These are phyloP conservation scores for Tetrapisispora nanseiensis DNA, from an alignment of 805 yeast species.

Conservation along the genomic window DNA sequence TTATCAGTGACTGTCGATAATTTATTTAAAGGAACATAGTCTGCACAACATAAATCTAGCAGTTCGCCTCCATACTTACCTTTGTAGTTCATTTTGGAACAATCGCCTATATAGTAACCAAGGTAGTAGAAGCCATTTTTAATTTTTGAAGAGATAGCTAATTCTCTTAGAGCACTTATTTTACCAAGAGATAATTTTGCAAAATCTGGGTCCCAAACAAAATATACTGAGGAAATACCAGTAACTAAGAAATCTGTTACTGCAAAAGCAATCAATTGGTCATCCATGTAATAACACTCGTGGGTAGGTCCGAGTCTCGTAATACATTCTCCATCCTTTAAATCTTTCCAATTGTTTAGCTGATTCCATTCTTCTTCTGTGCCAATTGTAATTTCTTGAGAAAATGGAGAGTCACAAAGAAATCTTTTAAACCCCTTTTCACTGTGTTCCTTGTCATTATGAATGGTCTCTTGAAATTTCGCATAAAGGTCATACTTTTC, in stretches of 20 bases:
- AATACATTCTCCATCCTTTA: slow-evolving; percentile 12
- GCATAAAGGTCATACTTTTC: slow-evolving; percentile 57
- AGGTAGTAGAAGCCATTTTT: slow-evolving; percentile 52
- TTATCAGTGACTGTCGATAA: slow-evolving; percentile 12
- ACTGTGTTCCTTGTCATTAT: slow-evolving; percentile 48
- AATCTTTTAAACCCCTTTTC: slow-evolving; percentile 48
- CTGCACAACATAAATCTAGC: slow-evolving; percentile 43
- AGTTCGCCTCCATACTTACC: slow-evolving; percentile 68
- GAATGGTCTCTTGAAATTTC: slow-evolving; percentile 64
- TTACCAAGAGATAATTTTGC: slow-evolving; percentile 66
- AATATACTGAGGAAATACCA: slow-evolving; percentile 74
- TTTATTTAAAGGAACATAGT: slow-evolving; percentile 29
- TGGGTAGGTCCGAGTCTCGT: slow-evolving; percentile 53
- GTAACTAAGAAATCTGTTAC: slow-evolving; percentile 69
- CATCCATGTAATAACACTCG: slow-evolving; percentile 64
- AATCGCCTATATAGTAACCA: slow-evolving; percentile 74
- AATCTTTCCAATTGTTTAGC: slow-evolving; percentile 31
- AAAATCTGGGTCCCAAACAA: slow-evolving; percentile 79
- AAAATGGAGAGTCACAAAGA: slow-evolving; percentile 61
- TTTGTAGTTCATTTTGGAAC: slow-evolving; percentile 77
- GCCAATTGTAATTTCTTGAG: slow-evolving; percentile 17
- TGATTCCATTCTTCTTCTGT: slow-evolving; percentile 21
- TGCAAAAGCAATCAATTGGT: slow-evolving; percentile 58
- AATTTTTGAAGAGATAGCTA: slow-evolving; percentile 39
- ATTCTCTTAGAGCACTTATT: slow-evolving; percentile 62